Evolutionary conservation across 139 green algal genomes (phyloP), one percentile per base, ranked within the genome.

Genomic region (Axilococcus clingmanii): DNA sequence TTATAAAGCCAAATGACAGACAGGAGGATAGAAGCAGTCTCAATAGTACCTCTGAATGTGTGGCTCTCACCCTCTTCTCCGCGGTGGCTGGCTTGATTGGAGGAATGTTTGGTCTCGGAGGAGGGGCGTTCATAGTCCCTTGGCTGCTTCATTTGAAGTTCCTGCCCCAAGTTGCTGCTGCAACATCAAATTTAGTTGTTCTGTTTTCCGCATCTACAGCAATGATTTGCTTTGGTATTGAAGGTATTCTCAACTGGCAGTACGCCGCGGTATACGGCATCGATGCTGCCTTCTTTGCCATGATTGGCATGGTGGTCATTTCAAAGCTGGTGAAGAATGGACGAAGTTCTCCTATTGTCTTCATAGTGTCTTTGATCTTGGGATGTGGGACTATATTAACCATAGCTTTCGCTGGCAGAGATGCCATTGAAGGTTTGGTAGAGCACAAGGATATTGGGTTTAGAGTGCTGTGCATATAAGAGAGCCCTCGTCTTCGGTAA

Each of bases 111-210:
- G 65, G 65, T 14, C 58, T 73, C 19, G 65, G 65, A 5, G 65
- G 65, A 6, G 65, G 57, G 23, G 52, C 59, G 23, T 43, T 73
- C 24, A 42, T 73, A 30, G 37, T 25, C 28, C 65, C 65, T 11
- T 49, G 66, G n/a, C 45, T 73, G 28, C 52, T 68, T 20, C 28
- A 48, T 20, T 33, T 73, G 6, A 30, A 38, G 25, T 25, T 68
- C 19, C 65, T 68, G 28, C 46, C 51, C 2, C 57, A 70, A 49
- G 71, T 66, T 9, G 52, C 36, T 1, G 61, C 71, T 17, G 66
- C 71, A 23, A 74, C 66, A 14, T 64, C 56, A 14, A 45, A 29
- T 27, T 50, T 74, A n/a, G 66, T 79, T 57, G 59, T 79, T 7
- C 50, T 72, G 22, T 76, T 72, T 44, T 68, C 54, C n/a, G 59